phyloP scores from a whole-genome alignment of 2,329 filamentous ascomycete genomes.

The Capronia coronata region DNA sequence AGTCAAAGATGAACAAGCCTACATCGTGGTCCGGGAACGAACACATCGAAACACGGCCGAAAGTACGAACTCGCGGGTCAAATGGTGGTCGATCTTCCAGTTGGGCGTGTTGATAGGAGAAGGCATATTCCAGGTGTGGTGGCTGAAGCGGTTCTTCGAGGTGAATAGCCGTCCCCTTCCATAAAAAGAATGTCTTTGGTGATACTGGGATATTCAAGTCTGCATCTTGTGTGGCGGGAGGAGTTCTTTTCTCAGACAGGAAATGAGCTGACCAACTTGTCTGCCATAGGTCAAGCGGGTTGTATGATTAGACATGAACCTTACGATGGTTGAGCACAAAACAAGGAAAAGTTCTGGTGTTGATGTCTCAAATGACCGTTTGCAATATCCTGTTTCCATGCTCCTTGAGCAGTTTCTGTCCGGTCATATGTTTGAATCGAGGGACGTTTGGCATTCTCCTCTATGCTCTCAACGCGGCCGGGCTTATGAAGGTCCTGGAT shows the following conservation, averaged over 20 bases:
- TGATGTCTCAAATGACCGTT: no score
- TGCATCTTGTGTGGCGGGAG: neutral
- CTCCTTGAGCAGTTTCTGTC: no score
- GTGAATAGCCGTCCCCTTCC: slow-evolving; percentile 37
- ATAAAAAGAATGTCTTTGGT: slow-evolving; percentile 4
- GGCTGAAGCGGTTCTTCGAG: slow-evolving; percentile 97
- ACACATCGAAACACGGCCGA: slow-evolving; percentile 98
- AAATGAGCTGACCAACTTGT: slow-evolving; percentile 15
- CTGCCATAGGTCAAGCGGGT: slow-evolving; percentile 42
- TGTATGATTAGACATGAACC: slow-evolving; percentile 33
- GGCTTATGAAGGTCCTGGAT: no score
- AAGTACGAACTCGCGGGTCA: slow-evolving; percentile 93
- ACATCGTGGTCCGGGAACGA: slow-evolving; percentile 90
- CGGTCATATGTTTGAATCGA: no score
- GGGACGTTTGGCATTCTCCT: no score
- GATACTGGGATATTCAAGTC: neutral
- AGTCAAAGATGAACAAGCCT: slow-evolving; percentile 95
- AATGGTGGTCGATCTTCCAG: slow-evolving; percentile 99
- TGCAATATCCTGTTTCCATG: no score
- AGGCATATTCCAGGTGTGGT: slow-evolving; percentile 98
- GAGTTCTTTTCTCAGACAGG: neutral
- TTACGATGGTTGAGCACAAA: neutral
- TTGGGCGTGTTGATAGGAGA: slow-evolving; percentile 81
- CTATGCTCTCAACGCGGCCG: no score
- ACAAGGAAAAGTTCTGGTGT: slow-evolving; percentile 1